phyloP scores from a whole-genome alignment of 2,329 filamentous ascomycete species.

The Aureobasidium uvarum region DNA sequence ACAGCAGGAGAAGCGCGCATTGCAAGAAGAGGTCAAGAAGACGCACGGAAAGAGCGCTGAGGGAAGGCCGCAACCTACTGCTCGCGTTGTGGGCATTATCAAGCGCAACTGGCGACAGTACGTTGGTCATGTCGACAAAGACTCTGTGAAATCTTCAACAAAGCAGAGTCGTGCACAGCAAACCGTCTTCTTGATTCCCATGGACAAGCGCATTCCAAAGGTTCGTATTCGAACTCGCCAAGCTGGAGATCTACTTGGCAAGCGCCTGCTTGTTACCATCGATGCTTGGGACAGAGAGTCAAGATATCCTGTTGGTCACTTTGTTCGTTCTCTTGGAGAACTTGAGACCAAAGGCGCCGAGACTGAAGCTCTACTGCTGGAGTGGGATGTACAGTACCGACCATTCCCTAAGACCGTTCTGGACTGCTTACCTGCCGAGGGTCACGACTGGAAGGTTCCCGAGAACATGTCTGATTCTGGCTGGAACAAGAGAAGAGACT shows the following conservation, averaged over 20 bases:
- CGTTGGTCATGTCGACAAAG: constrained; percentile 89
- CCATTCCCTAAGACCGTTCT: constrained; percentile 95
- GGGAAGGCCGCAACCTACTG: constrained; percentile 81
- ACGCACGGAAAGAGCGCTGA: constrained; percentile 75
- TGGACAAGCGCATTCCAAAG: constrained; percentile 98
- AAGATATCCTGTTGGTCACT: constrained; percentile 87
- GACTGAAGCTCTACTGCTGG: constrained; percentile 88
- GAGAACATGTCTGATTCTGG: constrained; percentile 74
- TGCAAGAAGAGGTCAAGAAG: constrained; percentile 88
- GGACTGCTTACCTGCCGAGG: constrained; percentile 86
- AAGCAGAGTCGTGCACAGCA: constrained; percentile 82
- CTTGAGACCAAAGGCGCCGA: constrained; percentile 97
- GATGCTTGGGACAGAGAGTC: constrained; percentile 95
- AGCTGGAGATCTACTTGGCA: constrained; percentile 81
- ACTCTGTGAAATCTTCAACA: constrained; percentile 70
- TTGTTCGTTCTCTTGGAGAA: constrained; percentile 88
- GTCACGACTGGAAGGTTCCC: constrained; percentile 92
- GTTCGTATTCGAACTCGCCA: constrained; percentile 90
- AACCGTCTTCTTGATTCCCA: constrained; percentile 90
- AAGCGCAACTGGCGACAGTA: constrained; percentile 99
- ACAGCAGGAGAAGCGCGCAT: constrained; percentile 76
- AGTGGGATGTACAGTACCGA: constrained; percentile 96
- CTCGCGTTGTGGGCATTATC: constrained; percentile 84
- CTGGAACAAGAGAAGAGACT: constrained; percentile 81
- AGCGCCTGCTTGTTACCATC: constrained; percentile 88